Percentiles rank a stretch among this genome's conserved stretches.
These are phyloP conservation scores for Begonia loranthoides DNA, from an alignment of 306 rosid genomes.

Conservation along the genomic window DNA sequence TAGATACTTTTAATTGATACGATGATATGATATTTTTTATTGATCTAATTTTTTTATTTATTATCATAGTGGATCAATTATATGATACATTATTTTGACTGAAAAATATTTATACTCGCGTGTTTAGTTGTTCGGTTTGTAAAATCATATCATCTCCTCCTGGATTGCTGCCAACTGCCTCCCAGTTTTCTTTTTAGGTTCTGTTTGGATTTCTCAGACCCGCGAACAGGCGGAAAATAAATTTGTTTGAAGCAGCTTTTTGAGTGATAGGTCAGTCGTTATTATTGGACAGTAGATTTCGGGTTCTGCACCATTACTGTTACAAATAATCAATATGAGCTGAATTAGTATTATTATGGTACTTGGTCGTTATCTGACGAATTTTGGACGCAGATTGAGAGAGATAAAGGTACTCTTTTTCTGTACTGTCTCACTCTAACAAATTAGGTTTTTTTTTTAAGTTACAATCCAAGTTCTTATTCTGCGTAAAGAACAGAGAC, in stretches of 20 bases:
- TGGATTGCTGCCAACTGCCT: conserved; percentile 18
- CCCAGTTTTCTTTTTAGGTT: not conserved
- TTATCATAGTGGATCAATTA: no score
- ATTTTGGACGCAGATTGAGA: not conserved
- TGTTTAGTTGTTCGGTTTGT: no score
- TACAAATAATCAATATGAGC: not conserved
- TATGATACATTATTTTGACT: no score
- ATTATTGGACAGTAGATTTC: not conserved
- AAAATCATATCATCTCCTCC: conserved; percentile 10
- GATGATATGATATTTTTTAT: no score
- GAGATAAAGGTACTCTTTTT: no score
- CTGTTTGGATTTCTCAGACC: not conserved
- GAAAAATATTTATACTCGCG: no score
- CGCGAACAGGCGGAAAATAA: not conserved
- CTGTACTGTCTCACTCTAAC: no score
- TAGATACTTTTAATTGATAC: no score
- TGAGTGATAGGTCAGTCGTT: not conserved
- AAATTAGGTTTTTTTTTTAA: no score
- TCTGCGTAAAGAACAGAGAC: no score
- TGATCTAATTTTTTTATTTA: no score
- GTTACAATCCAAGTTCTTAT: no score
- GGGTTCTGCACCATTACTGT: not conserved
- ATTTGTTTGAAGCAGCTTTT: not conserved
- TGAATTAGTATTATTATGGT: not conserved
- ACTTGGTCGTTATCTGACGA: not conserved